Evolutionary conservation across 495 filamentous ascomycete species (phyloP).

Genomic region (Thermothielavioides terrestris): DNA sequence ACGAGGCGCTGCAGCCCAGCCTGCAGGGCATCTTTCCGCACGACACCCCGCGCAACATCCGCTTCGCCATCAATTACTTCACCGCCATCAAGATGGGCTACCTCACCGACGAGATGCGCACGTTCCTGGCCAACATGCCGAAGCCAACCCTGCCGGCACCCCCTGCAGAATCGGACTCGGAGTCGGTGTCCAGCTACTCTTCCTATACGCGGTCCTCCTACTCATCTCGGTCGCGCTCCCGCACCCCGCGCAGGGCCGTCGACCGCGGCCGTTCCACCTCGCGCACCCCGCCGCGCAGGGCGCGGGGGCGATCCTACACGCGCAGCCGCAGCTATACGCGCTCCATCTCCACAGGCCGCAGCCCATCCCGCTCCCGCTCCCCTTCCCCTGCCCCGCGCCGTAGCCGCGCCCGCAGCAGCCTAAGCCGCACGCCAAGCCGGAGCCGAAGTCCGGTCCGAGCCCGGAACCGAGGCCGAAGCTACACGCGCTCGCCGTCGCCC

Average conservation of each 20-base stretch:
- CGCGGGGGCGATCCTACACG: slow-evolving; percentile 28
- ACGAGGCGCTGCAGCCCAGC: slow-evolving; percentile 67
- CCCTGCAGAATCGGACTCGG: slow-evolving; percentile 45
- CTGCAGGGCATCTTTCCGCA: slow-evolving; percentile 84
- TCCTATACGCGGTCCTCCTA: slow-evolving; percentile 57
- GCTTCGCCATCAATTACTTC: slow-evolving; percentile 99
- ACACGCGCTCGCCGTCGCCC: slow-evolving; percentile 1
- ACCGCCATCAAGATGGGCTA: slow-evolving; percentile 93
- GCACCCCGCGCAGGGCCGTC: slow-evolving; percentile 22
- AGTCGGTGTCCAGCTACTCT: slow-evolving; percentile 58
- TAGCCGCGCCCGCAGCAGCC: slow-evolving; percentile 14
- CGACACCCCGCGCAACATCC: slow-evolving; percentile 78
- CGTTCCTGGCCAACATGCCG: slow-evolving; percentile 75
- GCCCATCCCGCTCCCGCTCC: slow-evolving; percentile 24
- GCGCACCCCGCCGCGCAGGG: slow-evolving; percentile 32
- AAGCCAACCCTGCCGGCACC: slow-evolving; percentile 65
- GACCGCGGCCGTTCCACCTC: slow-evolving; percentile 26
- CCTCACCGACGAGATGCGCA: slow-evolving; percentile 92
- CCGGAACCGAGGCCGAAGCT: slow-evolving; percentile 7
- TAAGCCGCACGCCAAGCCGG: slow-evolving; percentile 15
- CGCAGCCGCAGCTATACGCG: slow-evolving; percentile 30
- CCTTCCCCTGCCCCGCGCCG: slow-evolving; percentile 22
- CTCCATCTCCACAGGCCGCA: slow-evolving; percentile 28
- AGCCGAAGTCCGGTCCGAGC: slow-evolving; percentile 15
- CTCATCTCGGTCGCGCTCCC: slow-evolving; percentile 40